Evolutionary conservation across 257 asterid species (phyloP).

Genomic region (Nyctanthes arbortristis): DNA sequence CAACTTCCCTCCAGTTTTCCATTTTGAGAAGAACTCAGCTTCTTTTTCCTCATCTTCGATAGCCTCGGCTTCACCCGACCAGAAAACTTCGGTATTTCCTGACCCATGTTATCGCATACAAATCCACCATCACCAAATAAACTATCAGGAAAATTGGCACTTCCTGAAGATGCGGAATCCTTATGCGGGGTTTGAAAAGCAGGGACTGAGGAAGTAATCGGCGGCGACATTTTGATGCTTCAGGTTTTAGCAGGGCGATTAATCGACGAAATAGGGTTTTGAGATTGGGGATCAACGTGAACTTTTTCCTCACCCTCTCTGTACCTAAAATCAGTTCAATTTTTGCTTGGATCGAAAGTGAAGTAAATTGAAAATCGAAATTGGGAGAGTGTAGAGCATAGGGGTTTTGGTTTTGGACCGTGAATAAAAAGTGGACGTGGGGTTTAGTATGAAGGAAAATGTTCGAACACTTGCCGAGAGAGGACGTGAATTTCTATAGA

Average conservation of each 20-base stretch:
- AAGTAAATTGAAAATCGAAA: not conserved
- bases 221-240: slow-evolving; percentile 38
- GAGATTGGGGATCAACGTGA: not conserved
- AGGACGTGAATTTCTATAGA: too few species aligned
- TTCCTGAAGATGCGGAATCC: slow-evolving; percentile 19
- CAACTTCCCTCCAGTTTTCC: slow-evolving; percentile 30
- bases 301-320: not conserved
- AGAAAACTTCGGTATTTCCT: slow-evolving; percentile 31
- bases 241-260: slow-evolving; percentile 6
- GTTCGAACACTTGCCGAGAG: too few species aligned
- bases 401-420: too few species aligned
- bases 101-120: slow-evolving; percentile 27
- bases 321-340: not conserved
- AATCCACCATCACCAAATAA: slow-evolving; percentile 33
- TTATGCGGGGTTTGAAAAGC: slow-evolving; percentile 33
- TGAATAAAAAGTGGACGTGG: too few species aligned
- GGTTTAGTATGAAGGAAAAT: too few species aligned
- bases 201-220: slow-evolving; percentile 25
- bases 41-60: slow-evolving; percentile 51
- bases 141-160: slow-evolving; percentile 29
- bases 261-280: slow-evolving; percentile 23
- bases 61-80: slow-evolving; percentile 60
- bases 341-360: not conserved
- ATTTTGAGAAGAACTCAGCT: slow-evolving; percentile 27
- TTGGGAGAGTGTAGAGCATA: too few species aligned